Evolutionary conservation across 345 rosid species (phyloP).

Genomic region (Ailanthus altissimus): DNA sequence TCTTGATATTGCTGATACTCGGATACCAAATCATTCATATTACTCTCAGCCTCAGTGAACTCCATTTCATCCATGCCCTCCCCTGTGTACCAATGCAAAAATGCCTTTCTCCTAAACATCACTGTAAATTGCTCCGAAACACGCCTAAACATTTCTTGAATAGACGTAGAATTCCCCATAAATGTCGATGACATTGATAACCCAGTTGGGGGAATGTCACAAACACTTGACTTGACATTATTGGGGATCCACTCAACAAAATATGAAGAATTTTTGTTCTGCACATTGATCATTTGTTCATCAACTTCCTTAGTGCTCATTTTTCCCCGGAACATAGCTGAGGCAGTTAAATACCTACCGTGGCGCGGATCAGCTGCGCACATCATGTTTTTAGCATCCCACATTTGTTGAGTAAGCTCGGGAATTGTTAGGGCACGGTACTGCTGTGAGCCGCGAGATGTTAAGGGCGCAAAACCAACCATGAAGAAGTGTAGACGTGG

Average conservation of each 20-base stretch:
- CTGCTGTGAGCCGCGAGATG: conserved; percentile 77
- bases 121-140: conserved; percentile 62
- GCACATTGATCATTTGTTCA: conserved; percentile 92
- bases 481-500: conserved; percentile 84
- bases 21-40: conserved; percentile 89
- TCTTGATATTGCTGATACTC: conserved; percentile 93
- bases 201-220: conserved; percentile 77
- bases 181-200: conserved; percentile 77
- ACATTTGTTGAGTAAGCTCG: conserved; percentile 84
- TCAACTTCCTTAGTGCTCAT: conserved; percentile 94
- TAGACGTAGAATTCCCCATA: conserved; percentile 73
- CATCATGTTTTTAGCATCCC: conserved; percentile 86
- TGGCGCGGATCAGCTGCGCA: conserved; percentile 92
- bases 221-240: conserved; percentile 79
- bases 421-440: conserved; percentile 84
- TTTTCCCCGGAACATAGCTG: conserved; percentile 87
- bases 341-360: conserved; percentile 82
- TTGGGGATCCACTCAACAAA: conserved; percentile 74
- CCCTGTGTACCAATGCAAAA: conserved; percentile 87
- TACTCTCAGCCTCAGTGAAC: conserved; percentile 89
- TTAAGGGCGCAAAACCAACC: conserved; percentile 81
- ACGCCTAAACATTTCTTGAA: conserved; percentile 63
- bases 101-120: conserved; percentile 64
- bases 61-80: conserved; percentile 99
- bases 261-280: conserved; percentile 88